Conservation (phyloP, 164 flowering plant genomes). For the Magnolia changhungtana region DNA sequence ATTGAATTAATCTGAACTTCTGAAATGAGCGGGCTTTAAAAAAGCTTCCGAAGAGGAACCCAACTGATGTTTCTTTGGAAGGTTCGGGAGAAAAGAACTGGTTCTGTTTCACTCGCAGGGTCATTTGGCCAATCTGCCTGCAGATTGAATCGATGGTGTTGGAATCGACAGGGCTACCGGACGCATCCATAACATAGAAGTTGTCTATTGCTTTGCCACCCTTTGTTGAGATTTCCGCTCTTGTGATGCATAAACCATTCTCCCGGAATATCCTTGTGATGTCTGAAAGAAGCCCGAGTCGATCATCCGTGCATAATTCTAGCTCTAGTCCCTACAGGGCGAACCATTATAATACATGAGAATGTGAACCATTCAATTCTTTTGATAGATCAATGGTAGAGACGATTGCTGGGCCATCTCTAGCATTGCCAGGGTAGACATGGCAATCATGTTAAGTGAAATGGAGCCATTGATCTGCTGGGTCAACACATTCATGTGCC, state of each 20-base stretch:
- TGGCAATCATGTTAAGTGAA: no score
- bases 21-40: slow-evolving; percentile 51
- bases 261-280: slow-evolving; percentile 82
- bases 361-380: no score
- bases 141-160: slow-evolving; percentile 65
- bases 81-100: slow-evolving; percentile 25
- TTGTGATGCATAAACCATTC: slow-evolving; percentile 61
- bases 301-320: slow-evolving; percentile 66
- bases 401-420: no score
- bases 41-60: slow-evolving; percentile 60
- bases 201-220: slow-evolving; percentile 65
- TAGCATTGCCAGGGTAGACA: no score
- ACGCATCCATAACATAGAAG: slow-evolving; percentile 70
- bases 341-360: neutral
- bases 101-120: slow-evolving; percentile 50
- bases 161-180: slow-evolving; percentile 70
- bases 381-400: no score
- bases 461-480: no score
- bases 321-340: slow-evolving; percentile 68
- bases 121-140: slow-evolving; percentile 53
- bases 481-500: no score
- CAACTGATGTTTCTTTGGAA: slow-evolving; percentile 40
- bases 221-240: slow-evolving; percentile 78
- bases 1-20: slow-evolving; percentile 49
- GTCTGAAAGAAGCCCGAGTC: slow-evolving; percentile 55